Evolutionary conservation across 2,329 filamentous ascomycete genomes (phyloP), one percentile per base, ranked within the genome.

Genomic region (Penicillium vulpinum): DNA sequence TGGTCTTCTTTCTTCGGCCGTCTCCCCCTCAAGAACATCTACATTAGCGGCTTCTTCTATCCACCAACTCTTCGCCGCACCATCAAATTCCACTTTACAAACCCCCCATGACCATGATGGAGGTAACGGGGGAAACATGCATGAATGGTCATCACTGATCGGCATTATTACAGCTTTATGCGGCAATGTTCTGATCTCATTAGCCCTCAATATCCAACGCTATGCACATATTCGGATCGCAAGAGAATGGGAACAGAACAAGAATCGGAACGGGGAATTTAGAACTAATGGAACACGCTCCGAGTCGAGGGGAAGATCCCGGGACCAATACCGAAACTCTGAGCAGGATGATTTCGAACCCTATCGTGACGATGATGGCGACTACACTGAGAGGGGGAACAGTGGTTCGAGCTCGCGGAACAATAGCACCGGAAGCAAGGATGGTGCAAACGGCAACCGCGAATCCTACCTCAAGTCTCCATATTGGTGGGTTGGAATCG

Each of bases 401-500:
- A 56, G 57, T 15, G 39, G 44, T 31, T 67, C 77, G 77, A 33
- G 80, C 83, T 56, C 60, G 11, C 58, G 61, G 8, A 62, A 71
- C 52, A 57, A 73, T 46, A 72, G 70, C 24, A 68, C 74, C 1
- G 72, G 69, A 4, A 77, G 77, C 51, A 72, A 74, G 54, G 70
- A 70, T 21, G 71, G 75, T 7, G 68, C 66, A 3, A 68, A 72
- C 2, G 73, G 70, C 35, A 79, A 80, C 59, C 79, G 86, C 29
- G 87, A 88, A 56, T 88, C 85, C 6, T 99, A 99, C 74, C 83
- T 99, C 58, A 87, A 86, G 62, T 96, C 92, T 35, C 91, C 92
- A 1, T 97, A 94, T 71, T 99, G 94, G 94, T 99, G 94, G 94
- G 78, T 88, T 31, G 94, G 94, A 21, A 93, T 97, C 63, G 83